Conservation (phyloP, 2,329 filamentous ascomycete species). For the Penicillium polonicum region DNA sequence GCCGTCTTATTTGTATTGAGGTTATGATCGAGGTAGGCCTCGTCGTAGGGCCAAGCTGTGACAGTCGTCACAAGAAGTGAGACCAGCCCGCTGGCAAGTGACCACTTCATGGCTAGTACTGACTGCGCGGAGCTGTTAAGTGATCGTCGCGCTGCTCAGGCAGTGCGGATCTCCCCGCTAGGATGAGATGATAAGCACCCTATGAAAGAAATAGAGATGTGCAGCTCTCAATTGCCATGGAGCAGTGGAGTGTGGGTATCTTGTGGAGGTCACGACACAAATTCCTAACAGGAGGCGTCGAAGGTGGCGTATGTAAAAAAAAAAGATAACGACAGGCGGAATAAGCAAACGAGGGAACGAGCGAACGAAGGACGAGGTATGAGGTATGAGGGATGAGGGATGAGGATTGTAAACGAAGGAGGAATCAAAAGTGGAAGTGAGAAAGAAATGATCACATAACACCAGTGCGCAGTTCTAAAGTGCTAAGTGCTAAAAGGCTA, state of each 20-base stretch:
- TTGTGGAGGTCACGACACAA: neutral
- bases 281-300: neutral
- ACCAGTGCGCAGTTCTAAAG: neutral
- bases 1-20: slow-evolving; percentile 60
- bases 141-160: neutral
- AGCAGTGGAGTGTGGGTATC: neutral
- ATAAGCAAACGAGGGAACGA: neutral
- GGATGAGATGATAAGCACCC: neutral
- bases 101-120: slow-evolving; percentile 33
- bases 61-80: slow-evolving; percentile 32
- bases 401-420: neutral
- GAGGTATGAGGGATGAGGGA: neutral
- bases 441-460: slow-evolving; percentile 3
- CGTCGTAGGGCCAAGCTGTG: slow-evolving; percentile 49
- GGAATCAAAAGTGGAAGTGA: neutral
- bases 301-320: neutral
- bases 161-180: slow-evolving; percentile 1
- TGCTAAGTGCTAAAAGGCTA: slow-evolving; percentile 7
- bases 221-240: slow-evolving; percentile 3
- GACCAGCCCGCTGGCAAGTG: slow-evolving; percentile 28
- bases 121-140: neutral
- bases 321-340: slow-evolving; percentile 3
- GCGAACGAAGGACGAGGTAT: neutral
- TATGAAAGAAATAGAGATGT: neutral
- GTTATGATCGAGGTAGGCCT: slow-evolving; percentile 55